Base-by-base conservation (phyloP, 2,329 filamentous ascomycete species). In the Pestalotiopsis fici region DNA sequence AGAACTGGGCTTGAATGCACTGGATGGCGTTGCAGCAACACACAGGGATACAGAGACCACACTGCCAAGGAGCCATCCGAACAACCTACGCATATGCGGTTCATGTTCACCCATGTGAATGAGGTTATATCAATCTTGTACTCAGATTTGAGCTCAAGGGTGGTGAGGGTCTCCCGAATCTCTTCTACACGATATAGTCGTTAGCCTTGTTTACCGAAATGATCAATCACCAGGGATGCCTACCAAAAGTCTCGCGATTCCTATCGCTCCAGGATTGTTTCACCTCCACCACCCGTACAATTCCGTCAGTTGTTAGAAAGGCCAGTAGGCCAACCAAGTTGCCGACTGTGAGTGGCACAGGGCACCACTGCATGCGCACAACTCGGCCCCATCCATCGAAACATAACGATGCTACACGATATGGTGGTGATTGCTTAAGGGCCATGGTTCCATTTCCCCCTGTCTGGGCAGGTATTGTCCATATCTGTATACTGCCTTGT, bases 21-120 rank as follows among this genome's bases (percentile, higher is more conserved):
- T 4, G 84, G 80, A 61, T 86, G 82, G 2, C 87, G 83, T 55
- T 83, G 83, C 31, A 89, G 78, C 63, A 88, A 76, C 28, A 79
- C 76, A 57, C 74, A 77, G 1, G 87, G 87, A 50, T 80, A 79
- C 55, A 89, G 72, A 12, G 87, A 89, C 87, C 87, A 90, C 12
- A 89, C 77, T 23, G 82, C 81, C 43, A 89, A 78, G 23, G 84
- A 86, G 37, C 87, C 87, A 68, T 90, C 87, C 0, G 82, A 83
- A 72, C 88, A 86, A 61, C 86, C 87, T 35, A 87, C 77, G 0
- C 81, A 85, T 50, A 90, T 76, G 25, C 86, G 83, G 72, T 89
- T 89, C 69, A 82, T 81, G 67, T 83, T 85, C 39, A 84, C 76
- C 87, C 87, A 90, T 12, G 86, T 81, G 64, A 89, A 81, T 67